These are phyloP conservation scores for Ustilago vetiveriae DNA, from an alignment of 1,284 basidiomycete genomes.

Conservation along the genomic window DNA sequence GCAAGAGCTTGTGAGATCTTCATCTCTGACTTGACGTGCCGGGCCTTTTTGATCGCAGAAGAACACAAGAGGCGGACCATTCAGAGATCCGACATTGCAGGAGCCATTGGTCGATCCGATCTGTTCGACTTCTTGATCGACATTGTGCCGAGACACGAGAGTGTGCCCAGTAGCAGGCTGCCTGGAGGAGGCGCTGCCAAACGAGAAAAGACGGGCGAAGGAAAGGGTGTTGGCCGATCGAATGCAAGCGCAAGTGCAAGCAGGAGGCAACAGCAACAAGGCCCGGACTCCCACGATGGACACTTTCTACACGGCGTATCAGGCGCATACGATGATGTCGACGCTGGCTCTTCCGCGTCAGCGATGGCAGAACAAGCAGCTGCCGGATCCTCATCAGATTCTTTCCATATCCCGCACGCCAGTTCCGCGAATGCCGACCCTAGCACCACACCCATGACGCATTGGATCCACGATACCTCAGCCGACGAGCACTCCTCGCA, in stretches of 20 bases:
- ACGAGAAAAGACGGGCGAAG: conserved; percentile 46
- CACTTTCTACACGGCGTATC: conserved; percentile 12
- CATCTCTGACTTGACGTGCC: conserved; percentile 65
- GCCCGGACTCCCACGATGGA: conserved; percentile 5
- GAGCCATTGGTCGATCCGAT: conserved; percentile 62
- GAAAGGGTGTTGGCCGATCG: conserved; percentile 24
- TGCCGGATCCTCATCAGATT: conserved; percentile 6
- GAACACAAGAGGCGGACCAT: conserved; percentile 65
- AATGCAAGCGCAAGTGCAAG: conserved; percentile 14
- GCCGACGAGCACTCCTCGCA: conserved; percentile 37
- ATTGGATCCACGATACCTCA: conserved; percentile 38
- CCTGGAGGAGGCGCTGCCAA: conserved; percentile 46
- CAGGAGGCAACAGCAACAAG: conserved; percentile 12
- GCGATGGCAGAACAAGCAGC: background rate
- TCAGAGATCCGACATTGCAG: conserved; percentile 62
- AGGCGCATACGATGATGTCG: conserved; percentile 17
- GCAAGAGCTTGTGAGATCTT: conserved; percentile 67
- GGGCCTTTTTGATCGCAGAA: conserved; percentile 64
- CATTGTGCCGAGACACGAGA: conserved; percentile 62
- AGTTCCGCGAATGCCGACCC: conserved; percentile 7
- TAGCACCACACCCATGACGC: conserved; percentile 26
- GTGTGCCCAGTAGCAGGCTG: conserved; percentile 45
- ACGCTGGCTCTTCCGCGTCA: conserved; percentile 1
- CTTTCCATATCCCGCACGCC: conserved; percentile 35
- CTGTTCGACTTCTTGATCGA: conserved; percentile 67